Base-by-base conservation (phyloP, 2,329 filamentous ascomycete species). In the Trichoderma brevicompactum region DNA sequence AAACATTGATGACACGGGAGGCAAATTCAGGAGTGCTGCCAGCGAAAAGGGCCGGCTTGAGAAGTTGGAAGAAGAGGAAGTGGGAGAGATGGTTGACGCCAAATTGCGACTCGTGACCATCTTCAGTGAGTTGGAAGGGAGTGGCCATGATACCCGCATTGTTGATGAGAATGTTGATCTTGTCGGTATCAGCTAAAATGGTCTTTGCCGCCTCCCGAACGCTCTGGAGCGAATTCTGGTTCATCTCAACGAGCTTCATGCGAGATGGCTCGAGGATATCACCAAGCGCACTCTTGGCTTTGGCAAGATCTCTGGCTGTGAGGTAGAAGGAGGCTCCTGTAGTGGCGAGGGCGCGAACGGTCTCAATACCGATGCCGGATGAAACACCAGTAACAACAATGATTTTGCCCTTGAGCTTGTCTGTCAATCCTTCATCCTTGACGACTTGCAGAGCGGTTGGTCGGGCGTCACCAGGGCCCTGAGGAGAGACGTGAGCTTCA, bases 101-200 rank as follows among this genome's bases (percentile, higher is more conserved):
- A 9, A 74, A 73, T 0, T 74, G 73, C 0, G 64, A 50, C 36
- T 75, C 73, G 13, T 69, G 68, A 0, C 73, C 73, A 23, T 72
- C 69, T 10, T 66, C 44, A 9, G 69, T 71, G 2, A 71, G 49
- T 10, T 62, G 32, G 13, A 67, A 41, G 1, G 76, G 72, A 3
- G 70, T 54, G 0, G 70, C 76, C 74, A 81, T 79, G 46, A 80
- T 73, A 0, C 81, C 81, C 0, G 79, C 80, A 61, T 81, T 82
- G 46, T 75, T 74, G 32, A 82, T 71, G 2, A 83, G 72, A 38
- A 82, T 75, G 68, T 79, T 80, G 3, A 82, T 69, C 12, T 71
- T 70, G 7, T 70, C 59, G 7, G 72, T 73, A 12, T 74, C 68
- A 0, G 72, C 59, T 0, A 73, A 44, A 59, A 81, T 76, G 0